Conservation (phyloP, 306 rosid genomes). For the Boehmeria nivea region DNA sequence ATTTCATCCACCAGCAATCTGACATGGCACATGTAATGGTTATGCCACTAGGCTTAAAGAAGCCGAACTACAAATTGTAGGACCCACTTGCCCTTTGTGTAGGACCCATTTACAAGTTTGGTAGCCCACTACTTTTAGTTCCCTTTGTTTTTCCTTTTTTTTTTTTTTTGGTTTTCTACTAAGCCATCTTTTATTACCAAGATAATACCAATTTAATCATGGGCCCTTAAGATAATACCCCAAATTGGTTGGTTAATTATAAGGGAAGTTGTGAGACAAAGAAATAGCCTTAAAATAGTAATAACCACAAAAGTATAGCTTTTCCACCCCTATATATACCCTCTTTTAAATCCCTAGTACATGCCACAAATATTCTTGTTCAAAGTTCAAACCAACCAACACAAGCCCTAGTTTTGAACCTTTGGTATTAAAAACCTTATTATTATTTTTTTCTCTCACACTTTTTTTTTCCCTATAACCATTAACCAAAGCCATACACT, state of each 20-base stretch:
- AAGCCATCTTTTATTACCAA: background rate
- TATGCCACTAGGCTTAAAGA: background rate
- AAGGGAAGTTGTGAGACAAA: background rate
- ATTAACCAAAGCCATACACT: background rate
- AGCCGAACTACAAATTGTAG: background rate
- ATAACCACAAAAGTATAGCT: background rate
- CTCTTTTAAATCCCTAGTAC: constrained; percentile 1
- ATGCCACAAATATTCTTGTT: background rate
- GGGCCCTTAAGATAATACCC: background rate
- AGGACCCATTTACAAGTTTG: background rate
- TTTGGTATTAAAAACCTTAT: no score
- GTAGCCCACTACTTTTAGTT: constrained; percentile 10
- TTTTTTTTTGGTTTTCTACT: background rate
- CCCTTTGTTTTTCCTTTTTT: background rate
- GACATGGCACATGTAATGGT: background rate
- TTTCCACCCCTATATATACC: constrained; percentile 14
- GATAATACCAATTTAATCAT: constrained; percentile 16
- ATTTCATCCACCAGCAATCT: background rate
- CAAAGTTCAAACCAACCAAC: background rate
- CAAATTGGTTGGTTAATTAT: background rate
- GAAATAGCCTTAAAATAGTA: background rate
- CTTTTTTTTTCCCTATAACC: background rate
- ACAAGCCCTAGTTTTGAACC: no score
- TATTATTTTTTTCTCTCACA: background rate
- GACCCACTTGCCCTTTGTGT: constrained; percentile 1